phyloP scores from a whole-genome alignment of 2,329 filamentous ascomycete genomes.

The Mycogone perniciosa region DNA sequence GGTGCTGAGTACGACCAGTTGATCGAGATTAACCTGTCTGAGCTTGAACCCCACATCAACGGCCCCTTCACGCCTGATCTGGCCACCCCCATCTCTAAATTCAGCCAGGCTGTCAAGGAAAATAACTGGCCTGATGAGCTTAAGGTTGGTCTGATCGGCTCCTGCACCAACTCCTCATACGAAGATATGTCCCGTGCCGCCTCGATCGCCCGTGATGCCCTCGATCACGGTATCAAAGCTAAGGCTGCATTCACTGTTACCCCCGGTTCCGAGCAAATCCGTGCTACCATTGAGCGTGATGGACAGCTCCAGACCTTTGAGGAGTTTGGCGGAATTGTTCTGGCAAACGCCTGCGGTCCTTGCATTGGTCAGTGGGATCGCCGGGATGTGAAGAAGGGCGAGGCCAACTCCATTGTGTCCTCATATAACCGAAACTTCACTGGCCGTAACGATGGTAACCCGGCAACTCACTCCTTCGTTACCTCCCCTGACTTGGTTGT shows the following conservation, averaged over 20 bases:
- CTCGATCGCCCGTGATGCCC: conserved; percentile 83
- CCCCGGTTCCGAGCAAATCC: conserved; percentile 93
- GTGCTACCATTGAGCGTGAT: conserved; percentile 84
- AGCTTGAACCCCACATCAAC: conserved; percentile 97
- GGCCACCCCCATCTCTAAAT: conserved; percentile 95
- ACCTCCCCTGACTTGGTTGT: conserved; percentile 86
- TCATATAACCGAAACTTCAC: conserved; percentile 99
- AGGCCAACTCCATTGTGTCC: conserved; percentile 92
- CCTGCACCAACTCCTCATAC: conserved; percentile 87
- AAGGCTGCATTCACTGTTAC: conserved; percentile 93
- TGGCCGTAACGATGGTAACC: conserved; percentile 93
- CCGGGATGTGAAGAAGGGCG: conserved; percentile 87
- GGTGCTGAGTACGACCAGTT: conserved; percentile 93
- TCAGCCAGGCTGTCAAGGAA: conserved; percentile 86
- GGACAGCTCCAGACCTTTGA: conserved; percentile 92
- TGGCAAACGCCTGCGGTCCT: conserved; percentile 91
- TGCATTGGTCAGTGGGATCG: conserved; percentile 97
- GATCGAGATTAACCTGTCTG: conserved; percentile 90
- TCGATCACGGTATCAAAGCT: conserved; percentile 87
- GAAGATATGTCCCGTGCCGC: conserved; percentile 92
- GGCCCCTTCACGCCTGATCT: conserved; percentile 98
- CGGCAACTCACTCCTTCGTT: conserved; percentile 88
- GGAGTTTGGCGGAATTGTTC: conserved; percentile 88
- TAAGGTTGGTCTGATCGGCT: conserved; percentile 94
- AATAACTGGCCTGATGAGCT: conserved; percentile 96